Conservation (phyloP, 257 asterid species). For the Solanum acaule region DNA sequence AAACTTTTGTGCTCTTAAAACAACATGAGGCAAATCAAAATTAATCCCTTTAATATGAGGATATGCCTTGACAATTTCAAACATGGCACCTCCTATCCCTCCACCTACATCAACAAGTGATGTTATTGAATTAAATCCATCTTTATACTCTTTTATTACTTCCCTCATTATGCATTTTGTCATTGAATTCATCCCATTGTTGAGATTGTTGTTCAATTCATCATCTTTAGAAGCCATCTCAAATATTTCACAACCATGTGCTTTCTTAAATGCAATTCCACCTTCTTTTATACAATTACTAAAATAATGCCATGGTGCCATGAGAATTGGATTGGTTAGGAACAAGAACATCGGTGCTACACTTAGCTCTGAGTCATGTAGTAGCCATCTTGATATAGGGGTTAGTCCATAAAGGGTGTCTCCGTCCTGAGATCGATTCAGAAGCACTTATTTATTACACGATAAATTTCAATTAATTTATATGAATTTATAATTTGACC, state of each 20-base stretch:
- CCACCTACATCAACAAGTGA: neutral
- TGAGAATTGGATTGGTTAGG: neutral
- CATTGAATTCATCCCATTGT: no score
- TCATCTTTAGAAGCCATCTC: neutral
- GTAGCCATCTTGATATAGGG: neutral
- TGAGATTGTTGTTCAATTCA: no score
- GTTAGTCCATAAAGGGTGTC: constrained; percentile 1
- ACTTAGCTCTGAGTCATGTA: neutral
- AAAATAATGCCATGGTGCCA: neutral
- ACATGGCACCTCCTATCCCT: neutral
- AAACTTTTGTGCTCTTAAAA: neutral
- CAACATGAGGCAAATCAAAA: constrained; percentile 9
- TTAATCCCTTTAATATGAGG: neutral
- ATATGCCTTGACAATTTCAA: neutral
- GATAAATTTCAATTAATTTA: no score
- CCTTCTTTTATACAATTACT: neutral
- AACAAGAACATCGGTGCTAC: neutral
- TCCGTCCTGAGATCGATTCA: neutral
- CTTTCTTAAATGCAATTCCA: neutral
- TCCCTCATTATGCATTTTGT: neutral
- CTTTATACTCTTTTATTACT: neutral
- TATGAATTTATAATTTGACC: neutral
- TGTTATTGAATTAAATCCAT: neutral
- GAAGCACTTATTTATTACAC: neutral
- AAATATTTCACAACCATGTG: no score